These are phyloP conservation scores for Melaleuca quinquenervia DNA, from an alignment of 345 rosid genomes.

Conservation along the genomic window DNA sequence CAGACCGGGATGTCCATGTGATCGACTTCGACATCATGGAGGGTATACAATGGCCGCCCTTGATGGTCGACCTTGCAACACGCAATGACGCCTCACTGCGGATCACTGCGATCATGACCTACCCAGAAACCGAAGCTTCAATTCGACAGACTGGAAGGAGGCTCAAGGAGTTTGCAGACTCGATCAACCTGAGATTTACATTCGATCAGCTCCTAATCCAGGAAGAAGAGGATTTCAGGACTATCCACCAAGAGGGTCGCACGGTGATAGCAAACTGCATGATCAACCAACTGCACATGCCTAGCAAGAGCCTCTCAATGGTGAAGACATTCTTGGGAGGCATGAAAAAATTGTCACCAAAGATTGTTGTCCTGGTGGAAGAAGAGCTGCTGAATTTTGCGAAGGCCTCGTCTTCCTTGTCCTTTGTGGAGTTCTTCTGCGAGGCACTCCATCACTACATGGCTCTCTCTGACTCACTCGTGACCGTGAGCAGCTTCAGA, in stretches of 20 bases:
- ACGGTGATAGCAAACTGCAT: conserved; percentile 7
- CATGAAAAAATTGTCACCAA: conserved; percentile 1
- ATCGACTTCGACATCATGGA: conserved; percentile 17
- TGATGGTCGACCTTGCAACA: conserved; percentile 15
- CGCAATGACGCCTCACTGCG: background rate
- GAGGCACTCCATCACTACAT: conserved; percentile 14
- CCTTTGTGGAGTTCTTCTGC: conserved; percentile 12
- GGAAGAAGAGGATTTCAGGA: conserved; percentile 2
- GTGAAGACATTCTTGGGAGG: conserved; percentile 7
- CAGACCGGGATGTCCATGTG: conserved; percentile 5
- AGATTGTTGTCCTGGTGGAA: conserved; percentile 2
- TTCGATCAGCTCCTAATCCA: conserved; percentile 1
- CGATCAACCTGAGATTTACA: background rate
- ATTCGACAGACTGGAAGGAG: conserved; percentile 9
- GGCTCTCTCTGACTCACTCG: conserved; percentile 12
- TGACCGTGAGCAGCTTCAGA: background rate
- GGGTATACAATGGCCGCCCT: conserved; percentile 19
- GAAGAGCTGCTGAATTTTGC: conserved; percentile 5
- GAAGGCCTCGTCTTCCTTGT: background rate
- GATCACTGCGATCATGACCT: conserved; percentile 2
- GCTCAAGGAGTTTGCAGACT: conserved; percentile 5
- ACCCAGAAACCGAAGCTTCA: background rate
- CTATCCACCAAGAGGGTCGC: background rate
- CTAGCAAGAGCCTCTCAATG: background rate
- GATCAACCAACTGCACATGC: conserved; percentile 10